These are phyloP conservation scores for Nannizziopsis arthrosporioides DNA, from an alignment of 2,329 filamentous ascomycete species.

Conservation along the genomic window DNA sequence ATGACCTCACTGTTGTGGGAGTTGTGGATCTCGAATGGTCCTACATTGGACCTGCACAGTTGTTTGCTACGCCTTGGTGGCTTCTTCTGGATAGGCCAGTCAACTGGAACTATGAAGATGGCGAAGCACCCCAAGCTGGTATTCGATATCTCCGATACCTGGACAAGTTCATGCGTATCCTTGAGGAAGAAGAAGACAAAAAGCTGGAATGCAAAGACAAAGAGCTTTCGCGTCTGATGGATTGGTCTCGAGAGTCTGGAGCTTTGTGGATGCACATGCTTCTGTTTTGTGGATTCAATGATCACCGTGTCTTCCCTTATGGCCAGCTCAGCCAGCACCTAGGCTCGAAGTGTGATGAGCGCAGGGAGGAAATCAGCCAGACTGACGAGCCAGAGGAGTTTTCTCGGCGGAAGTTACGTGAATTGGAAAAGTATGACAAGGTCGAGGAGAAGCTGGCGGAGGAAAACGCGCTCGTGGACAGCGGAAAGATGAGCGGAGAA, in stretches of 20 bases:
- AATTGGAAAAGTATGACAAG: constrained; percentile 24
- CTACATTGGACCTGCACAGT: constrained; percentile 29
- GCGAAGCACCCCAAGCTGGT: constrained; percentile 19
- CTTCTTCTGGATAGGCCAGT: constrained; percentile 26
- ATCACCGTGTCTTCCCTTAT: constrained; percentile 24
- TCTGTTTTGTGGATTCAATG: constrained; percentile 25
- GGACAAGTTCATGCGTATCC: constrained; percentile 22
- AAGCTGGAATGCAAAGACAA: constrained; percentile 18
- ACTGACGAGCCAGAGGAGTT: constrained; percentile 20
- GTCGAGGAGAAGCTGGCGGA: constrained; percentile 24
- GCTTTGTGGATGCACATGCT: constrained; percentile 31
- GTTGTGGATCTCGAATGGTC: constrained; percentile 31
- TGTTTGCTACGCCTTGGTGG: constrained; percentile 31
- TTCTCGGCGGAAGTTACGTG: constrained; percentile 20
- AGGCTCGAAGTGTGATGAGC: constrained; percentile 18
- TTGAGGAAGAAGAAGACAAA: constrained; percentile 26
- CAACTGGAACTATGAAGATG: constrained; percentile 22
- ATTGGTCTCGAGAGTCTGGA: constrained; percentile 25
- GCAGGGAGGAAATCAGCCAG: constrained; percentile 12
- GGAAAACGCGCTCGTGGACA: constrained; percentile 22
- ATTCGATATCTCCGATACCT: constrained; percentile 22
- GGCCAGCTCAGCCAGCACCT: constrained; percentile 19
- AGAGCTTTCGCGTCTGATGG: constrained; percentile 26
- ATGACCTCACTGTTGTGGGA: constrained; percentile 27
- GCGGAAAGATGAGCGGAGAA: constrained; percentile 21